Evolutionary conservation across 2,329 filamentous ascomycete genomes (phyloP), one percentile per base, ranked within the genome.

Genomic region (Fusarium compactum): DNA sequence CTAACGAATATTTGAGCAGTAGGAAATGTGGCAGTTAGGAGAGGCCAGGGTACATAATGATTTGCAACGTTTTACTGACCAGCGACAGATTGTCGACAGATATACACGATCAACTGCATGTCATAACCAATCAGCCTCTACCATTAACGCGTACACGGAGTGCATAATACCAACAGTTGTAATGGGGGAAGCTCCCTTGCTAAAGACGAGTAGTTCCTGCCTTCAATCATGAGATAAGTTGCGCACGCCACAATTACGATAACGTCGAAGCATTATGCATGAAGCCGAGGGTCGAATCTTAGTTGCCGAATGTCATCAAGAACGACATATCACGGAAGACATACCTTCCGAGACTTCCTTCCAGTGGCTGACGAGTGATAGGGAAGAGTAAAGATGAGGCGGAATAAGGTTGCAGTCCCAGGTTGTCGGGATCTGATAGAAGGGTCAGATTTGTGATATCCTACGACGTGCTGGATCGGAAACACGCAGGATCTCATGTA

Each of bases 381-480:
- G 24, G 40, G 25, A 55, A 56, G 44, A 58, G 43, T 56, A 27
- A 48, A 52, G 24, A 56, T 46, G 38, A 58, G 48, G 59, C 52
- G 52, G 25, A 43, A 22, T 38, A 50, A 45, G 59, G 48, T 51
- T 58, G 34, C 47, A 64, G 47, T 57, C 57, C 48, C 61, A 67
- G 40, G 30, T 27, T 22, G 24, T 50, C 51, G 64, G 62, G 43
- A 69, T 64, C 16, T 41, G 55, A 43, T 50, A 60, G 58, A 66
- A 63, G 54, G 22, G 27, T 27, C 18, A 70, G 66, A 22, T 51
- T 54, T 41, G 62, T 59, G 56, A 44, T 58, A 66, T 51, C 58
- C 43, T 52, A 59, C 54, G 51, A 65, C 25, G 58, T 72, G 70
- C 73, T 73, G 72, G 68, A 75, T 75, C 73, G 65, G 60, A 47